Conservation (phyloP, 73 alveolate genomes). For the Breviolum minutum region DNA sequence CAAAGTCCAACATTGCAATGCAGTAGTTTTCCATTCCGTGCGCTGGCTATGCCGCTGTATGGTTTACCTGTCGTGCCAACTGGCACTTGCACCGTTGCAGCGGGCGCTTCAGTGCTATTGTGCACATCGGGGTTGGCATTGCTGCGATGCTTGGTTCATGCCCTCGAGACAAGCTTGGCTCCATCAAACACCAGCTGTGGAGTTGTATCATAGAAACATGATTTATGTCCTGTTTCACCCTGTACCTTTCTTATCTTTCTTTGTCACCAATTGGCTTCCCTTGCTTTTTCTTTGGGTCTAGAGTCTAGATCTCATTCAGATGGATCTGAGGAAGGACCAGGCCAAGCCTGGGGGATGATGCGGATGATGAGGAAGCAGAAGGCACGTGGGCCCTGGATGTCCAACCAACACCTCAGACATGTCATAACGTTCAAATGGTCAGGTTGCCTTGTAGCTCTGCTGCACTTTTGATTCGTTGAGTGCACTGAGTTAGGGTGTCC, state of each 20-base stretch:
- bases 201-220: not conserved
- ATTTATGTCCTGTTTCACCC: not conserved
- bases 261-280: not conserved
- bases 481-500: not conserved
- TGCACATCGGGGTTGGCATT: conserved; percentile 49
- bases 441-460: conserved; percentile 8
- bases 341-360: conserved; percentile 11
- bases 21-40: not conserved
- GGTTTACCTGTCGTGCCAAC: conserved; percentile 67
- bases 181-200: not conserved
- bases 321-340: conserved; percentile 30
- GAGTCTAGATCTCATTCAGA: too few relatives aligned
- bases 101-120: conserved; percentile 55
- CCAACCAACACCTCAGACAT: not conserved
- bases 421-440: not conserved
- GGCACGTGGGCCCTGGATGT: not conserved
- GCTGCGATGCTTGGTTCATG: conserved; percentile 17
- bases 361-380: not conserved
- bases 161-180: too few relatives aligned
- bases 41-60: conserved; percentile 42
- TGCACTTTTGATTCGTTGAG: not conserved
- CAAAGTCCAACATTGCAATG: not conserved
- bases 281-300: too few relatives aligned
- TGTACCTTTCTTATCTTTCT: not conserved
- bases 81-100: conserved; percentile 36